phyloP scores from a whole-genome alignment of 2,329 filamentous ascomycete species.

The Cladosporium colombiae region DNA sequence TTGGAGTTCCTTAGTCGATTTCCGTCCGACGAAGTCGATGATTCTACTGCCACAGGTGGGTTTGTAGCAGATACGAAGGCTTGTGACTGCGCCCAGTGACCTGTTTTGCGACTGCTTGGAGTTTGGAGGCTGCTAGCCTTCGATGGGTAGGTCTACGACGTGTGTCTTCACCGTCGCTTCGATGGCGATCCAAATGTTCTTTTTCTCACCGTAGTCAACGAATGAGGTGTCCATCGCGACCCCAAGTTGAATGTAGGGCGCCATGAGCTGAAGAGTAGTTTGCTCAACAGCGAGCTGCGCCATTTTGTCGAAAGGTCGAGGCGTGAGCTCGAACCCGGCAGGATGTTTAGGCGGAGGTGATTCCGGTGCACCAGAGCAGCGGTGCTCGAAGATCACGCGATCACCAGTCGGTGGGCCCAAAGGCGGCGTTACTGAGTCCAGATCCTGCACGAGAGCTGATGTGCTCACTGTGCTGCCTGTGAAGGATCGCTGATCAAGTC shows the following conservation, averaged over 20 bases:
- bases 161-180: constrained; percentile 31
- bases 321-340: neutral
- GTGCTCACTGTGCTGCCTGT: constrained; percentile 34
- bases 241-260: constrained; percentile 33
- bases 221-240: constrained; percentile 27
- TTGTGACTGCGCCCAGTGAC: constrained; percentile 28
- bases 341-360: constrained; percentile 15
- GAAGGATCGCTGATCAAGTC: constrained; percentile 26
- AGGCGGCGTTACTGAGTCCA: constrained; percentile 14
- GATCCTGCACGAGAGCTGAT: constrained; percentile 13
- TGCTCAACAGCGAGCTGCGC: neutral
- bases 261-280: neutral
- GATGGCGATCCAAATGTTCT: constrained; percentile 35
- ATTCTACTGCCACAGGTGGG: constrained; percentile 29
- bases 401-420: constrained; percentile 2
- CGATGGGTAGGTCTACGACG: constrained; percentile 11
- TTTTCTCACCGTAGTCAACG: constrained; percentile 30
- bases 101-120: neutral
- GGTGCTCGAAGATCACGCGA: neutral
- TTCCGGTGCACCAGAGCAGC: constrained; percentile 7
- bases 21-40: constrained; percentile 34
- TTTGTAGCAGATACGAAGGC: constrained; percentile 36
- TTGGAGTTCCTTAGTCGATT: constrained; percentile 29
- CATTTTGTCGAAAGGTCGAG: neutral
- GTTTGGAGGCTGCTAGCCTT: constrained; percentile 17